Evolutionary conservation across 768 basidiomycete species (phyloP).

Genomic region (Lactarius hatsudake): DNA sequence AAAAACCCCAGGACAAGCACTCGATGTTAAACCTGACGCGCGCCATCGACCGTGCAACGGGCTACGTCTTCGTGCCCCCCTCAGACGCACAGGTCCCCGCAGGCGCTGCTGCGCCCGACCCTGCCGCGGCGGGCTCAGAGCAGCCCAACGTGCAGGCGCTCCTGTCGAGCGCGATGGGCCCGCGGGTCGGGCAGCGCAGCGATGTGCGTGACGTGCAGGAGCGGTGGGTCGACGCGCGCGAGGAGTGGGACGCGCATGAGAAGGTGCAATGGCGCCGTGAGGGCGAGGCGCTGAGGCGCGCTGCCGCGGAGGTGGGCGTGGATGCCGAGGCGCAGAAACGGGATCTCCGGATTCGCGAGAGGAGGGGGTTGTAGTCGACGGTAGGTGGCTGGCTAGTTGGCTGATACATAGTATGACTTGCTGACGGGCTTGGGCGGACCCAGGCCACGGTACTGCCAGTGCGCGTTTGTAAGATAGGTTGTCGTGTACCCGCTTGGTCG

Average conservation of each 20-base stretch:
- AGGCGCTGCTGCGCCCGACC: constrained; percentile 35
- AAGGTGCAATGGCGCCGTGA: constrained; percentile 73
- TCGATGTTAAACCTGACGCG: constrained; percentile 90
- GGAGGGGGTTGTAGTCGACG: constrained; percentile 1
- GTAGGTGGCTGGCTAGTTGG: not conserved
- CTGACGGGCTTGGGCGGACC: too few species aligned
- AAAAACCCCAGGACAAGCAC: constrained; percentile 67
- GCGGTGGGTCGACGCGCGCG: constrained; percentile 85
- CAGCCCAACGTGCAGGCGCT: constrained; percentile 67
- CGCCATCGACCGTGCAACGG: constrained; percentile 86
- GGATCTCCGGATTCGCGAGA: constrained; percentile 26
- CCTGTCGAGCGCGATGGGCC: constrained; percentile 62
- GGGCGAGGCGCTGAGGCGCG: constrained; percentile 50
- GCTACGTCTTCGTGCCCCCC: constrained; percentile 82
- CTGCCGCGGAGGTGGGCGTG: constrained; percentile 37
- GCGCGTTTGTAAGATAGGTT: too few species aligned
- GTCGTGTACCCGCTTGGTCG: too few species aligned
- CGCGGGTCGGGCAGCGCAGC: constrained; percentile 47
- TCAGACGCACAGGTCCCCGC: constrained; percentile 34
- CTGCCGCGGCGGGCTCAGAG: constrained; percentile 39
- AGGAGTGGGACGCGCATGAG: constrained; percentile 82
- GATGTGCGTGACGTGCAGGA: constrained; percentile 82
- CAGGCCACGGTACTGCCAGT: too few species aligned
- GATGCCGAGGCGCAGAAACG: constrained; percentile 24
- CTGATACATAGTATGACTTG: too few species aligned